phyloP scores from a whole-genome alignment of 78 protist genomes.

The Cavenderia fasciculata region DNA sequence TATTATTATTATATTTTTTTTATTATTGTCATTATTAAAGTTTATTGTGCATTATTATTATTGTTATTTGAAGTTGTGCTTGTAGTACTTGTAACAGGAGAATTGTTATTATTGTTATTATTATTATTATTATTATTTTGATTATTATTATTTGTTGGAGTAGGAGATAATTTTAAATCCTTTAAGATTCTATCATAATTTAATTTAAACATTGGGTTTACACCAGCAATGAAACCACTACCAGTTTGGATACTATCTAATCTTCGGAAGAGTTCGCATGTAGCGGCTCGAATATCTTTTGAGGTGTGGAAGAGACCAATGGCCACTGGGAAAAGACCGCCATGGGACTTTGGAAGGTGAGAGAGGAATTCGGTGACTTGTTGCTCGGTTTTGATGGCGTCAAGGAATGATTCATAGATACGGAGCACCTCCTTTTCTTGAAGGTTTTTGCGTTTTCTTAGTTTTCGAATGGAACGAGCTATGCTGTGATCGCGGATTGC shows the following conservation, averaged over 20 bases:
- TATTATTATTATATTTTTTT: too few relatives aligned
- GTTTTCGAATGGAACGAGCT: slow-evolving; percentile 21
- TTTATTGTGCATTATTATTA: not conserved
- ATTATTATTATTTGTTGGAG: too few relatives aligned
- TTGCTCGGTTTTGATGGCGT: slow-evolving; percentile 58
- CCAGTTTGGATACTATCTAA: slow-evolving; percentile 78
- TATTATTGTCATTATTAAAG: not conserved
- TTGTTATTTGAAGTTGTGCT: too few relatives aligned
- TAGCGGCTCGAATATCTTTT: slow-evolving; percentile 77
- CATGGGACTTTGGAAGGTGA: slow-evolving; percentile 87
- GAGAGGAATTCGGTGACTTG: slow-evolving; percentile 83
- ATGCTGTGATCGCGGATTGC: slow-evolving; percentile 69
- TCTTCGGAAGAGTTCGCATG: slow-evolving; percentile 77
- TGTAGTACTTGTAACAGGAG: not conserved
- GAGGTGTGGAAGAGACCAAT: slow-evolving; percentile 82
- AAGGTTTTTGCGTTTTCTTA: slow-evolving; percentile 59
- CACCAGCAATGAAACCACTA: slow-evolving; percentile 66
- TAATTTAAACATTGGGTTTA: slow-evolving; percentile 60
- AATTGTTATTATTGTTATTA: not conserved
- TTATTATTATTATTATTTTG: too few relatives aligned
- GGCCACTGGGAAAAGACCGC: slow-evolving; percentile 89
- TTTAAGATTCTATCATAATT: slow-evolving; percentile 63
- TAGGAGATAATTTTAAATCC: not conserved
- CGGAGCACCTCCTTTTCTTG: slow-evolving; percentile 71
- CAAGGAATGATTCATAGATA: slow-evolving; percentile 59